These are phyloP conservation scores for Pelargonium cotyledonis DNA, from an alignment of 441 rosid genomes.

Conservation along the genomic window DNA sequence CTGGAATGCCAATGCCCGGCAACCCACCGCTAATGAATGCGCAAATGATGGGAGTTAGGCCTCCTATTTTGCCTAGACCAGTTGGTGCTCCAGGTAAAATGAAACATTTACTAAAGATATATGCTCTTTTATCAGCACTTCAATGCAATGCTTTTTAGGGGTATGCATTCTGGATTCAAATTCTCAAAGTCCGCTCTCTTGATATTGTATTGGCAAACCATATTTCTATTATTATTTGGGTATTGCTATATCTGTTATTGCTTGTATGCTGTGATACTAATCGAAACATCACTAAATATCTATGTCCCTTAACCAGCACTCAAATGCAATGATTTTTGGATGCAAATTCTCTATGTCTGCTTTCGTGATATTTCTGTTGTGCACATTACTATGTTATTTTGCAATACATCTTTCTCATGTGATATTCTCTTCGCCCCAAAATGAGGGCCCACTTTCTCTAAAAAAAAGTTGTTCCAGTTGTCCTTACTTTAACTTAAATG, in stretches of 20 bases:
- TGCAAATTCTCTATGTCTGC: too few relatives aligned
- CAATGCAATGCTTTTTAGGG: background rate
- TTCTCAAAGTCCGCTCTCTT: background rate
- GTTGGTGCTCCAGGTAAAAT: constrained; percentile 48
- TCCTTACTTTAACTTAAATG: too few relatives aligned
- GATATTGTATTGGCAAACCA: background rate
- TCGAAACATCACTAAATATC: too few relatives aligned
- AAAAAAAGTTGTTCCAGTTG: too few relatives aligned
- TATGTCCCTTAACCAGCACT: too few relatives aligned
- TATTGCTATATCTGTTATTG: background rate
- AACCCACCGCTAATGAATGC: constrained; percentile 26
- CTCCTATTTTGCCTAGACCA: constrained; percentile 82
- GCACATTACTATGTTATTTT: too few relatives aligned
- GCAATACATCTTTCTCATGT: too few relatives aligned
- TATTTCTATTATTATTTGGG: background rate
- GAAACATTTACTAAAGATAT: background rate
- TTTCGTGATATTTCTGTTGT: too few relatives aligned
- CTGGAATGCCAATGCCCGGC: constrained; percentile 45
- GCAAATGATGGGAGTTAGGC: constrained; percentile 61
- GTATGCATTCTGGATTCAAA: background rate
- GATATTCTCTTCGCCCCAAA: too few relatives aligned
- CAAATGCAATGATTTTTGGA: too few relatives aligned
- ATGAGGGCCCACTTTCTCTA: too few relatives aligned
- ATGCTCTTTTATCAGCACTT: background rate
- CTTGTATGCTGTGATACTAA: too few relatives aligned